These are phyloP conservation scores for Monosporascus sp. DNA, from an alignment of 2,329 filamentous ascomycete species.

Conservation along the genomic window DNA sequence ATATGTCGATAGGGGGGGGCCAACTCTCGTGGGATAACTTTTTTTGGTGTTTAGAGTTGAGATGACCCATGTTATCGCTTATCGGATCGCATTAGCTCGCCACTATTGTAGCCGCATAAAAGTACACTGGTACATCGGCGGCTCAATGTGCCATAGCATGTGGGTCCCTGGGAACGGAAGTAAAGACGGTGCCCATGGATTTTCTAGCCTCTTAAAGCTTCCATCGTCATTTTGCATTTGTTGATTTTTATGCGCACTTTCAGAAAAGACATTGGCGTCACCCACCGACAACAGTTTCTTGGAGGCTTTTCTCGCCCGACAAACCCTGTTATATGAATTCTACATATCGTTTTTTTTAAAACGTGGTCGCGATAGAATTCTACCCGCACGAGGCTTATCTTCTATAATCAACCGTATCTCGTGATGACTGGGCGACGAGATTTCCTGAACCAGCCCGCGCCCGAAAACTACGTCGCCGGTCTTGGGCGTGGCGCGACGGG, in stretches of 20 bases:
- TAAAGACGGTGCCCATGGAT: too few relatives aligned
- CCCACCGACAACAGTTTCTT: too few relatives aligned
- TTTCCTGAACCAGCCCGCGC: conserved; percentile 81
- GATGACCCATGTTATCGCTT: neutral
- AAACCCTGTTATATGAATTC: too few relatives aligned
- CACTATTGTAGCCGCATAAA: neutral
- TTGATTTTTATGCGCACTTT: too few relatives aligned
- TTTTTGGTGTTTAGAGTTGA: neutral
- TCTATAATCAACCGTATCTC: neutral
- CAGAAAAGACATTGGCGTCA: too few relatives aligned
- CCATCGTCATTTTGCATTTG: too few relatives aligned
- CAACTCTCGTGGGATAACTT: neutral
- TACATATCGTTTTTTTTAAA: too few relatives aligned
- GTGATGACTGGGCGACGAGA: conserved; percentile 64
- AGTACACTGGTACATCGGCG: neutral
- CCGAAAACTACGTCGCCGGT: conserved; percentile 89
- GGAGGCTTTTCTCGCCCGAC: too few relatives aligned
- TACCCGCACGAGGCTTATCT: neutral
- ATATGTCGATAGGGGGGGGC: neutral
- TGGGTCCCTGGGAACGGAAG: neutral
- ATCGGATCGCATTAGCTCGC: neutral
- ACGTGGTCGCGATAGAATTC: too few relatives aligned
- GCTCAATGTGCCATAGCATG: neutral
- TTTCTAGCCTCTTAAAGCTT: too few relatives aligned
- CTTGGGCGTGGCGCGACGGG: conserved; percentile 96